Conservation (phyloP, 1,139 yeast species). For the Martiniozyma asiatica region DNA sequence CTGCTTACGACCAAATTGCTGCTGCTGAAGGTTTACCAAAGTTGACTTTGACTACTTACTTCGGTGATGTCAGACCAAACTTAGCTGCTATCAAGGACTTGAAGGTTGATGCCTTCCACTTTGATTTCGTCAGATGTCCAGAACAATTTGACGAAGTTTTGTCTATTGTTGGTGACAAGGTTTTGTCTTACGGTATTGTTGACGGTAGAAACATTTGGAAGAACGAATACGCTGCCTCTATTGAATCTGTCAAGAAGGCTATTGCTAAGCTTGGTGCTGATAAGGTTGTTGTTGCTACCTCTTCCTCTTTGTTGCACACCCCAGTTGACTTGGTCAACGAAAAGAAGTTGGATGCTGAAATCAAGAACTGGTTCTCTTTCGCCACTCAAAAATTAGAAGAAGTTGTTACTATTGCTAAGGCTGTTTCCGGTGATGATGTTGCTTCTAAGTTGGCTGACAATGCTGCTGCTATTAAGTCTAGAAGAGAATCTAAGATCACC, state of each 20-base stretch:
- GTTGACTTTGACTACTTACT: constrained; percentile 79
- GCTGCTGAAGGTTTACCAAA: constrained; percentile 58
- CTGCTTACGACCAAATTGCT: constrained; percentile 67
- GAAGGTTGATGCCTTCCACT: constrained; percentile 93
- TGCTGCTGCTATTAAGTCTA: constrained; percentile 75
- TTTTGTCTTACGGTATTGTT: constrained; percentile 89
- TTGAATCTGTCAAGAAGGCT: constrained; percentile 71
- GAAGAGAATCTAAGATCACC: constrained; percentile 79
- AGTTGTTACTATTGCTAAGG: constrained; percentile 85
- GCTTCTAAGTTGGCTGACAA: constrained; percentile 63
- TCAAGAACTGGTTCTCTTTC: constrained; percentile 96
- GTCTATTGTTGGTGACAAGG: constrained; percentile 57
- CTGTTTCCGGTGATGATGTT: constrained; percentile 71
- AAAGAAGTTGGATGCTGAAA: constrained; percentile 77
- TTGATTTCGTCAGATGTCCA: constrained; percentile 92
- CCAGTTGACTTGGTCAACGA: constrained; percentile 93
- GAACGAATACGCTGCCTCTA: constrained; percentile 82
- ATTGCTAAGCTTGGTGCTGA: constrained; percentile 76
- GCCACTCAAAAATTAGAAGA: constrained; percentile 93
- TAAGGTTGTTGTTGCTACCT: constrained; percentile 86
- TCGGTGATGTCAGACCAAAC: constrained; percentile 98
- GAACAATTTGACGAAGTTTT: constrained; percentile 85
- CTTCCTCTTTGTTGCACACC: constrained; percentile 85
- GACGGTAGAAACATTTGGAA: constrained; percentile 99
- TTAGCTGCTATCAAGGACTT: constrained; percentile 74